These are phyloP conservation scores for Puccinia coronata DNA, from an alignment of 1,284 basidiomycete genomes.

Conservation along the genomic window DNA sequence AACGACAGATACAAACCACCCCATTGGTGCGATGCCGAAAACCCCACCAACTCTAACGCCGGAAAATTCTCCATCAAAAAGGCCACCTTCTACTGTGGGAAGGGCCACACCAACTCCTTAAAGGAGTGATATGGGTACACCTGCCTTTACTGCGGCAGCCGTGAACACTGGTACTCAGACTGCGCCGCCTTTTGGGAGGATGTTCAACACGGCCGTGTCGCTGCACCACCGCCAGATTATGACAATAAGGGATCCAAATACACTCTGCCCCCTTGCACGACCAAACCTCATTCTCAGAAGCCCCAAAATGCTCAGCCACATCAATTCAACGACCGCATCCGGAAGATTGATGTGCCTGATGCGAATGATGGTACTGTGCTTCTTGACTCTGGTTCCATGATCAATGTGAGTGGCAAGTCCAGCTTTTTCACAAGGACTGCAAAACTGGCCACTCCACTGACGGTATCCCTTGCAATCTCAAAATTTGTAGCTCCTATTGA, in stretches of 20 bases:
- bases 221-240: neutral
- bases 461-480: neutral
- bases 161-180: neutral
- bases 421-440: neutral
- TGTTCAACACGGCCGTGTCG: neutral
- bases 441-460: neutral
- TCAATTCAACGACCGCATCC: neutral
- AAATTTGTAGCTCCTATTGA: neutral
- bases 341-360: neutral
- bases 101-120: neutral
- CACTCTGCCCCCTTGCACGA: neutral
- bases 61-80: slow-evolving; percentile 11
- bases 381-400: neutral
- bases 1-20: neutral
- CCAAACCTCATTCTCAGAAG: no score
- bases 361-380: neutral
- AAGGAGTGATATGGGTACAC: neutral
- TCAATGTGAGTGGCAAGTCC: neutral
- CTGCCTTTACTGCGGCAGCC: neutral
- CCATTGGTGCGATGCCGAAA: neutral
- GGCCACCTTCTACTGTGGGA: neutral
- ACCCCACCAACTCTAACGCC: neutral
- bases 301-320: neutral
- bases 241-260: neutral
- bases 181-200: neutral